Base-by-base conservation (phyloP, 176 grass and related monocot genomes). In the Calamus simplicifolius region DNA sequence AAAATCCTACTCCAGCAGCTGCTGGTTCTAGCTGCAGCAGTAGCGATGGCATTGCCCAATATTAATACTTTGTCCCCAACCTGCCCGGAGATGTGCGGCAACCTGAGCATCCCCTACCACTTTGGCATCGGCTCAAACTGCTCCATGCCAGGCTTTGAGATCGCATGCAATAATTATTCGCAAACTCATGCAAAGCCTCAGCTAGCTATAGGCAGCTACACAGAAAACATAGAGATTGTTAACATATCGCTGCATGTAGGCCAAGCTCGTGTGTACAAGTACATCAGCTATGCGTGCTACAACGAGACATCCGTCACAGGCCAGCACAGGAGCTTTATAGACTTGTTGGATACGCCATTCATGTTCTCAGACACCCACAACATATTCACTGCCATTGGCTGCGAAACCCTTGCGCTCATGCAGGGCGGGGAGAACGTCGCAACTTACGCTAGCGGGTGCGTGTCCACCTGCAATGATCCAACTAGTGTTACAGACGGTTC, bases 261-360 rank as follows among this genome's bases (percentile, higher is more conserved):
- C n/a, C 7, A 62, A 62, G 29, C 6, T 7, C 16, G 59, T 1
- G 29, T 62, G 7, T 62, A 27, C 48, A 64, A 64, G 17, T 48
- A 10, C 62, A 64, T 51, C 38, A 25, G 21, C 18, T 51, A 21
- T 35, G n/a, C 16, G 48, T 64, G 62, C 48, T 64, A 50, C 31
- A 38, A 64, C 28, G 3, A 35, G 16, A 35, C 27, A 23, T 23
- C 21, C 21, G 1, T 23, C 21, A 23, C 21, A 1, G 21, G 0
- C 21, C 0, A 23, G 21, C 21, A 23, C 0, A 23, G 1, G 1
- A 23, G 21, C 1, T 23, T 1, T 1, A 23, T 23, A 23, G 21
- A 23, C 62, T 16, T 64, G 48, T 19, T 14, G 21, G 62, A 48
- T 10, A 51, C 62, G 5, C 38, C 62, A 4, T 64, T 16, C 43